Evolutionary conservation across 768 basidiomycete species (phyloP), one percentile per base, ranked within the genome.

Genomic region (Tylopilus rubrobrunneus): DNA sequence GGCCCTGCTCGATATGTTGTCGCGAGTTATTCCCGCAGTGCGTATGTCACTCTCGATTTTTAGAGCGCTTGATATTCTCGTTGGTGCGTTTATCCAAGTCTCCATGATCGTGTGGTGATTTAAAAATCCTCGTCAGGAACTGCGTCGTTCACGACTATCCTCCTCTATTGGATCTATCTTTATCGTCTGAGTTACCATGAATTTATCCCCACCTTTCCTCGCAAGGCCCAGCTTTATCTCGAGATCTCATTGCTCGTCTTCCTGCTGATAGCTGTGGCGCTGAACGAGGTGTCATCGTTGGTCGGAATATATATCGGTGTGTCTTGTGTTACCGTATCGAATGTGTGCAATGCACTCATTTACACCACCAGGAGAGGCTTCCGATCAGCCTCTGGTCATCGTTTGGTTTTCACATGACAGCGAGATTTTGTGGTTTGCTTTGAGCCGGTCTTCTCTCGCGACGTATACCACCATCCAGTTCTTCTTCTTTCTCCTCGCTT

Each of bases 201-300:
- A 56, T 76, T 87, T 56, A 65, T 84, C 42, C 73, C 76, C 45
- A 64, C 66, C 36, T 73, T 88, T 36, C 86, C 89, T 15, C 61
- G 60, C 34, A 76, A 76, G 12, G 70, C 83, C 49, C 78, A 74
- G 44, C 68, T 63, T 17, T 64, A 81, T 50, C 68, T 77, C 2
- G 76, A 73, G 58, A 68, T 76, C 43, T 63, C 76, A 10, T 70
- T 87, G 10, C 58, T 82, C 31, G 48, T 78, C 29, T 77, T 83
- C 55, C 78, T 89, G 48, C 83, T 86, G 11, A 63, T 76, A 29
- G 76, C 84, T 46, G 55, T 85, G 52, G 68, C 73, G 10, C 65
- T 78, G 58, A 86, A 85, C 63, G 82, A 82, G 56, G 64, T 85
- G 14, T 80, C 81, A 10, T 87, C 88, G 3, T 86, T 91, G 61